These are phyloP conservation scores for Gossypium herbaceum DNA, from an alignment of 345 rosid genomes.

Conservation along the genomic window DNA sequence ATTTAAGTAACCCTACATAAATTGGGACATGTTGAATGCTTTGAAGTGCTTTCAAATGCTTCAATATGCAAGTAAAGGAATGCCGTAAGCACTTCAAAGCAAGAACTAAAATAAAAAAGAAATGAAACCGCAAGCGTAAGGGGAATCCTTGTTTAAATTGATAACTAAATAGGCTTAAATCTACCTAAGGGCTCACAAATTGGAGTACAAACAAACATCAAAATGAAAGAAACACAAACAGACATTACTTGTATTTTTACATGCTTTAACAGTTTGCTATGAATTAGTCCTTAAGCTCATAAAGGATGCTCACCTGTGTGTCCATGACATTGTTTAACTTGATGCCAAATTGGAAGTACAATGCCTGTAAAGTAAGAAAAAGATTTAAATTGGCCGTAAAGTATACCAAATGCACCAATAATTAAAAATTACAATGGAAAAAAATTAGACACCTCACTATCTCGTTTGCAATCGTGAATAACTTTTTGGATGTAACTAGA, in stretches of 20 bases:
- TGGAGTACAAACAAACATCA: constrained; percentile 4
- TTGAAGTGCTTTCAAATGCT: not conserved
- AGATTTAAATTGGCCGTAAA: constrained; percentile 8
- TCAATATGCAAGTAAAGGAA: not conserved
- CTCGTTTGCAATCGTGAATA: constrained; percentile 98
- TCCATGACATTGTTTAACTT: constrained; percentile 78
- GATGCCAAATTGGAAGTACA: constrained; percentile 89
- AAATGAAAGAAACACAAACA: not conserved
- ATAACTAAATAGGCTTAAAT: not conserved
- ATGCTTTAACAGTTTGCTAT: not conserved
- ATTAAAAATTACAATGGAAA: constrained; percentile 23
- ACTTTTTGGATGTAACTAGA: constrained; percentile 82
- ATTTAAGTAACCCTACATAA: not conserved
- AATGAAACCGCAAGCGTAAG: not conserved
- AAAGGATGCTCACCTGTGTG: constrained; percentile 60
- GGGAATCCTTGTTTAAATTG: not conserved
- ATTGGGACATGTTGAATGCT: not conserved
- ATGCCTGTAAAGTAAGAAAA: constrained; percentile 50
- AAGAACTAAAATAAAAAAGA: not conserved
- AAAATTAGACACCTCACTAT: constrained; percentile 79
- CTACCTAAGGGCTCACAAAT: not conserved
- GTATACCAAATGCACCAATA: constrained; percentile 11
- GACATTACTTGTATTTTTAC: not conserved
- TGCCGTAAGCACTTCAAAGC: not conserved
- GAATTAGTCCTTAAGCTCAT: constrained; percentile 13